Percentiles rank a stretch among this genome's conserved stretches.
Evolutionary conservation across 306 rosid species (phyloP).

Genomic region (Corylus avellana): DNA sequence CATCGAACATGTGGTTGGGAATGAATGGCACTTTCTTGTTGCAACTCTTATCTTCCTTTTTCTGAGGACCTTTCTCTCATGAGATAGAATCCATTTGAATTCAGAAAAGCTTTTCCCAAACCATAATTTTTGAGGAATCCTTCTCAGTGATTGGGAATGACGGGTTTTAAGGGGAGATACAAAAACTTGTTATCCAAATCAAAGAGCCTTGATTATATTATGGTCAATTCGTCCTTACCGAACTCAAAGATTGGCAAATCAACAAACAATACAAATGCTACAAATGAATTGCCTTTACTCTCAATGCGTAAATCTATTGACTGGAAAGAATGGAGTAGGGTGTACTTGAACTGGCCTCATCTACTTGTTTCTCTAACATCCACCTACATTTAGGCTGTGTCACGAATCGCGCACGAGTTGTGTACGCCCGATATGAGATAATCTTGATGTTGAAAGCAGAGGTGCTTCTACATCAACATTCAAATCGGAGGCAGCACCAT

Average conservation of each 20-base stretch:
- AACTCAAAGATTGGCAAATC: constrained; percentile 23
- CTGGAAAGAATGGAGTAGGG: constrained; percentile 42
- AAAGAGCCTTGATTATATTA: constrained; percentile 19
- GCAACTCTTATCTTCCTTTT: not conserved
- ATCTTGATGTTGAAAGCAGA: constrained; percentile 69
- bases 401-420: constrained; percentile 46
- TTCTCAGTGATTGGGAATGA: no score
- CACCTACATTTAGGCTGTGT: constrained; percentile 19
- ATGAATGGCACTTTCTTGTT: no score
- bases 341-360: constrained; percentile 31
- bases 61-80: not conserved
- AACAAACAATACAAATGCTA: constrained; percentile 23
- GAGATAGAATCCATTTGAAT: not conserved
- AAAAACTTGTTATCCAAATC: constrained; percentile 10
- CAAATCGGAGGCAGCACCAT: constrained; percentile 40
- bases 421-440: constrained; percentile 72
- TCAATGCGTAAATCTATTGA: constrained; percentile 24
- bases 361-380: constrained; percentile 22
- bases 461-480: constrained; percentile 71
- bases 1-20: no score
- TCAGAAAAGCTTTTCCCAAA: not conserved
- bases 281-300: constrained; percentile 28
- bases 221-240: constrained; percentile 14
- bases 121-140: not conserved
- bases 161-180: no score